Evolutionary conservation across 768 basidiomycete species (phyloP), one percentile per base, ranked within the genome.

Genomic region (Agrocybe pediades): DNA sequence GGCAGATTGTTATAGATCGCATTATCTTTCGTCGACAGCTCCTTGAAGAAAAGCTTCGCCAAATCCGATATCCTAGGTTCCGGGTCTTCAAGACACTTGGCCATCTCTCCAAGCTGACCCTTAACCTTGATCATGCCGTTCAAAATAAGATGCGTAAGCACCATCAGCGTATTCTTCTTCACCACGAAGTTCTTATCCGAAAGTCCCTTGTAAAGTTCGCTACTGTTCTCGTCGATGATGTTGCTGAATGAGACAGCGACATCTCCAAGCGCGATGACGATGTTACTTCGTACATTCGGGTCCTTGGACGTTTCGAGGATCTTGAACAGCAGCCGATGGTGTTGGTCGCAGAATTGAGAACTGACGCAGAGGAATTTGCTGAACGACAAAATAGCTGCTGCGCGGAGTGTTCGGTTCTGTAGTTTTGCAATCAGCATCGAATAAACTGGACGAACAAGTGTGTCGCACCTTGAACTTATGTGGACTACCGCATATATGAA

Each of bases 71-170:
- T 89, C 13, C 96, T 73, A 42, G 78, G 78, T 53, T 98, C 96
- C 20, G 82, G 78, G 69, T 98, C 96, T 72, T 98, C 95, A 6
- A 98, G 73, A 67, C 97, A 98, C 71, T 99, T 98, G n/a, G 96
- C 97, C 96, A 99, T 98, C 78, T 99, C 97, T 16, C 97, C 97
- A 6, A 99, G 78, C 67, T 99, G 96, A 1, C 97, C 97, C 72
- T 99, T 98, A 61, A 98, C 95, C 71, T 98, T 99, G 80, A 99
- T 91, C 97, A 98, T 98, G 2, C 96, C 96, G 63, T 98, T 98
- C 56, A 99, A 74, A 65, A 98, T 98, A 55, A 99, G 74, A 68
- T 98, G 94, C 9, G 95, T 96, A 51, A 98, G 78, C 25, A 98
- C 97, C 96, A 98, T 98, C 41, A 99, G 81, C 29, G 96, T 97